Base-by-base conservation (phyloP, 208 protist species). In the Angomonas deanei region DNA sequence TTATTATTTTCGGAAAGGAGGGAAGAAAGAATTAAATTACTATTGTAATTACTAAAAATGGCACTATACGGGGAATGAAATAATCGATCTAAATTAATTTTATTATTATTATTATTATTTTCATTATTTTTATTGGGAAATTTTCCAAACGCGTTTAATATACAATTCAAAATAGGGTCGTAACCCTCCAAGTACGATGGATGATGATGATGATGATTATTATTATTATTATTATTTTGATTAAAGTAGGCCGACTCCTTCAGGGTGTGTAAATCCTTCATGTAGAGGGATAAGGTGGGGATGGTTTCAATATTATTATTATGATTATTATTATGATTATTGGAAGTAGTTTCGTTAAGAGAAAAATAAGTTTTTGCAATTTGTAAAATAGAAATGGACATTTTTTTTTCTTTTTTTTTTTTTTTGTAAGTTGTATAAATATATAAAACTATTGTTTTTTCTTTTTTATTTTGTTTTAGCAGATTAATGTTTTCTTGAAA, bases 331-430 rank as follows among this genome's bases (percentile, higher is more conserved):
- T 42, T 42, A 42, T 42, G 8, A 42, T 42, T 42, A 42, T 42
- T 42, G 15, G 8, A n/a, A 42, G 8, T 42, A 42, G 8, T 42
- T 15, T 42, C 36, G 15, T 42, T 15, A n/a, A 42, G 15, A 42
- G 36, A 42, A 15, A 42, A 42, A 42, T 42, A 42, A n/a, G 15
- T 42, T 42, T 15, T 8, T 42, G 36, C 36, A 15, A 42, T 42
- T 42, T 42, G 36, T n/a, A 42, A 15, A n/a, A 42, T n/a, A 42
- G 11, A 15, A 15, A 15, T n/a, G 15, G 36, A 8, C 36, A 42
- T 42, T 42, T 42, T 42, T 53, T 15, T 53, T 53, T 26, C 8
- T 53, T 53, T 53, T 26, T 53, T 53, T 53, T n/a, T 53, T 53
- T 26, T 53, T 53, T 28, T 53, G 6, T n/a, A n/a, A n/a, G n/a